phyloP scores from a whole-genome alignment of 306 rosid species.

The Lathyrus tuberosus region DNA sequence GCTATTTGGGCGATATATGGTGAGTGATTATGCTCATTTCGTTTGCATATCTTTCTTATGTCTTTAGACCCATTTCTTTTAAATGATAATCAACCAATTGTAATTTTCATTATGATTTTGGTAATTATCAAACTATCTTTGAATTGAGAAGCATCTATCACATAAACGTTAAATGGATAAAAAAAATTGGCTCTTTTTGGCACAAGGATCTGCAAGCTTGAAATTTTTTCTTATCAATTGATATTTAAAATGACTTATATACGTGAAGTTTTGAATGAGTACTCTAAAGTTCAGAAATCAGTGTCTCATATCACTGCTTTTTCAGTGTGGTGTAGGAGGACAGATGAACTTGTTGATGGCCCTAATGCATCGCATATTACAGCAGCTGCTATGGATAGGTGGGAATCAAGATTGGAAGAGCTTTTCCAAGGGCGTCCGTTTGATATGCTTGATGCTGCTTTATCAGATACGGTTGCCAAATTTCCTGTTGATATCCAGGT shows the following conservation, averaged over 20 bases:
- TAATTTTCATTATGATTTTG: constrained; percentile 2
- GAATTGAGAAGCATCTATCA: too few species aligned
- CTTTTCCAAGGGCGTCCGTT: constrained; percentile 63
- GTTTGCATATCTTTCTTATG: constrained; percentile 16
- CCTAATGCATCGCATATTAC: constrained; percentile 66
- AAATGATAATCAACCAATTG: neutral
- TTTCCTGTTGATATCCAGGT: constrained; percentile 70
- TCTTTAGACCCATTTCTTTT: neutral
- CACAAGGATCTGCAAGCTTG: constrained; percentile 7
- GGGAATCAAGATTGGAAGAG: constrained; percentile 65
- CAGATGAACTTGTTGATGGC: constrained; percentile 71
- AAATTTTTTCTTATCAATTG: constrained; percentile 8
- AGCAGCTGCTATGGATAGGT: constrained; percentile 60
- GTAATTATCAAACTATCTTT: neutral
- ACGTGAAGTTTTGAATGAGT: neutral
- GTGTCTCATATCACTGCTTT: constrained; percentile 29
- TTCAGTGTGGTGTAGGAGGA: constrained; percentile 71
- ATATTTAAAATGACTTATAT: neutral
- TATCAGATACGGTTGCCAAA: constrained; percentile 54
- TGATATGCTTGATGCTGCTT: constrained; percentile 66
- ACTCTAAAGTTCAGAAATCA: neutral
- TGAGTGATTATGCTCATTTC: constrained; percentile 46
- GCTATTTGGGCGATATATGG: constrained; percentile 96
- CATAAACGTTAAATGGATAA: too few species aligned
- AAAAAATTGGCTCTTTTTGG: neutral